Evolutionary conservation across 2,329 filamentous ascomycete species (phyloP), one percentile per base, ranked within the genome.

Genomic region (Ophiocordyceps camponoti-rufipedis): DNA sequence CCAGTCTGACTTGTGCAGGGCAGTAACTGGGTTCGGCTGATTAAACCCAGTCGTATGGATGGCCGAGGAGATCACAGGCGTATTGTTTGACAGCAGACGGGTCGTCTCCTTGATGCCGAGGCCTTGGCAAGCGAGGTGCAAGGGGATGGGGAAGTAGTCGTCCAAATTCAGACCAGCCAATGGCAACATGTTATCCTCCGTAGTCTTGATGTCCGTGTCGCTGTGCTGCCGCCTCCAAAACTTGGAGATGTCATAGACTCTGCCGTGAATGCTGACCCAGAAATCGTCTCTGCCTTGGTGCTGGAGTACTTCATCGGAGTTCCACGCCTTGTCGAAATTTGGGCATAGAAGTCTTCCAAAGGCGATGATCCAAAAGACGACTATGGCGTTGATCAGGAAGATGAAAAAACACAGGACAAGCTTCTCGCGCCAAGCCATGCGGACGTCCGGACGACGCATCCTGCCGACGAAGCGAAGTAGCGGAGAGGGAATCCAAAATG

Each of bases 341-440:
- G 91, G 91, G 58, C 91, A 98, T 3, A 96, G 69, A 1, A 98
- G 62, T 46, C 74, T 77, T 32, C 89, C 88, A 54, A 98, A 91
- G 38, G 66, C 76, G 50, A 95, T 74, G 54, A 98, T 95, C 74
- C 86, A 94, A 66, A 98, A 98, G 47, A 95, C 71, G 49, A 98
- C 75, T 28, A 75, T 57, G 38, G 59, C 86, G 62, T 98, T 98
- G 52, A 94, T 64, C 12, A 98, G 55, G 29, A 84, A 59, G 53
- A 98, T 96, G 45, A 94, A 55, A 48, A 84, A 68, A 42, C 88
- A 78, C 11, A 98, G 68, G 0, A 91, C 82, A 11, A 98, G 44
- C 64, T 98, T 98, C 58, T 98, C 91, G 62, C 91, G 77, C 91
- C 91, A 98, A 0, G 91, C 91, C 77, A 95, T 84, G 28, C 91